These are phyloP conservation scores for Chloromonas sp. DNA, from an alignment of 163 green algal genomes.

Conservation along the genomic window DNA sequence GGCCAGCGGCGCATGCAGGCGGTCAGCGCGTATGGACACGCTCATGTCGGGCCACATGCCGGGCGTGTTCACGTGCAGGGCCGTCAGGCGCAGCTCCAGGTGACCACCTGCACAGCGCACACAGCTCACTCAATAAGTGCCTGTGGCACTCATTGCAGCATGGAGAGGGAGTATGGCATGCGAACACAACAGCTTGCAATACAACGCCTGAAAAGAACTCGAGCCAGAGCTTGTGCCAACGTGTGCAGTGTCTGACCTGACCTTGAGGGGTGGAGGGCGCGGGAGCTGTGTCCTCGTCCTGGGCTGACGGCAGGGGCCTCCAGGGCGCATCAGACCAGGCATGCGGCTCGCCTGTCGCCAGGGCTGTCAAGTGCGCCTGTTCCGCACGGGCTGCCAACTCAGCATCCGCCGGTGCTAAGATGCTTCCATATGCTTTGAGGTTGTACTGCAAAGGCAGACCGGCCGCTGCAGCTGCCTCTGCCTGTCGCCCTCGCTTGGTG, in stretches of 20 bases:
- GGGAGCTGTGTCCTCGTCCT: not conserved
- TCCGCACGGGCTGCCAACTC: not conserved
- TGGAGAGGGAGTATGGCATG: too few species aligned
- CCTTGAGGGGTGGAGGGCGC: not conserved
- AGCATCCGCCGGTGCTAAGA: not conserved
- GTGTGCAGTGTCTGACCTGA: too few species aligned
- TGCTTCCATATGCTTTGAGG: not conserved
- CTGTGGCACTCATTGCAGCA: too few species aligned
- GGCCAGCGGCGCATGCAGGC: conserved; percentile 73
- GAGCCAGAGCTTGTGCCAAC: too few species aligned
- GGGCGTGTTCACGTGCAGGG: conserved; percentile 12
- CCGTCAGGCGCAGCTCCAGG: conserved; percentile 5
- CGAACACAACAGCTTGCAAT: too few species aligned
- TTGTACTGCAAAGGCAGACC: not conserved
- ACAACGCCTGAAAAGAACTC: too few species aligned
- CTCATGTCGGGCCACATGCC: conserved; percentile 20
- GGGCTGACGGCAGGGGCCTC: not conserved
- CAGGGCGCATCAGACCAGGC: not conserved
- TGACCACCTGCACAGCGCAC: conserved; percentile 12
- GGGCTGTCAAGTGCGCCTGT: not conserved
- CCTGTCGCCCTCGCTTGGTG: not conserved
- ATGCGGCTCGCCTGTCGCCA: not conserved
- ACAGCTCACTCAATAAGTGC: too few species aligned
- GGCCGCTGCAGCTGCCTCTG: not conserved
- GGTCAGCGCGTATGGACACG: conserved; percentile 8